These are phyloP conservation scores for Fusarium lateritium DNA, from an alignment of 2,329 filamentous ascomycete genomes.

Conservation along the genomic window DNA sequence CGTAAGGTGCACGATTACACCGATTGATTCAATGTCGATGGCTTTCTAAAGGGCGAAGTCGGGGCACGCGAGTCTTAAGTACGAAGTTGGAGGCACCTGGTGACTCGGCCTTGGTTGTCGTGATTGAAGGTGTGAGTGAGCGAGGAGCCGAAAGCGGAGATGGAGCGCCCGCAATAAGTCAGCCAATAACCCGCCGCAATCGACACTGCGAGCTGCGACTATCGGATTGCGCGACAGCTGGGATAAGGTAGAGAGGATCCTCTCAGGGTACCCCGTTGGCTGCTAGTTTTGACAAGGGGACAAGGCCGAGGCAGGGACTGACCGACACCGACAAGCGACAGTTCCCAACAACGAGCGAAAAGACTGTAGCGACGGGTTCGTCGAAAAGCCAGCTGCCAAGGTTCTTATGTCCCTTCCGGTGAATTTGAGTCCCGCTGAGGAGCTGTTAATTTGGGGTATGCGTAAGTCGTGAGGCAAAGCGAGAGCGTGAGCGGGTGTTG, in stretches of 20 bases:
- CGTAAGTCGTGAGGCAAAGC: constrained; percentile 35
- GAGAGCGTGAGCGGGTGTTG: constrained; percentile 33
- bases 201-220: constrained; percentile 42
- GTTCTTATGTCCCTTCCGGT: constrained; percentile 36
- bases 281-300: constrained; percentile 32
- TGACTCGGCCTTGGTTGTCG: constrained; percentile 48
- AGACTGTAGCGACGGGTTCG: constrained; percentile 38
- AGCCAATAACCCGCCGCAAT: constrained; percentile 47
- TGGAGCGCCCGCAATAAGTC: constrained; percentile 39
- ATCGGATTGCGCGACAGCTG: constrained; percentile 44
- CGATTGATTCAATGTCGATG: constrained; percentile 14
- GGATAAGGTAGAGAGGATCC: constrained; percentile 37
- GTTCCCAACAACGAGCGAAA: constrained; percentile 28
- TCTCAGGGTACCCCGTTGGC: constrained; percentile 40
- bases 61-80: constrained; percentile 47
- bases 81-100: constrained; percentile 43
- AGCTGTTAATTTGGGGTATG: constrained; percentile 34
- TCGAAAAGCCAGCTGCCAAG: constrained; percentile 35
- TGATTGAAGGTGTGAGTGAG: constrained; percentile 43
- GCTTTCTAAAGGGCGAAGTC: constrained; percentile 39
- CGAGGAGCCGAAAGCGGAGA: constrained; percentile 51
- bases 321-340: constrained; percentile 28
- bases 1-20: constrained; percentile 1
- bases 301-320: constrained; percentile 35
- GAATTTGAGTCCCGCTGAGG: constrained; percentile 30